These are phyloP conservation scores for Bryum argenteum DNA, from an alignment of 225 moss, liverwort and hornwort genomes.

Conservation along the genomic window DNA sequence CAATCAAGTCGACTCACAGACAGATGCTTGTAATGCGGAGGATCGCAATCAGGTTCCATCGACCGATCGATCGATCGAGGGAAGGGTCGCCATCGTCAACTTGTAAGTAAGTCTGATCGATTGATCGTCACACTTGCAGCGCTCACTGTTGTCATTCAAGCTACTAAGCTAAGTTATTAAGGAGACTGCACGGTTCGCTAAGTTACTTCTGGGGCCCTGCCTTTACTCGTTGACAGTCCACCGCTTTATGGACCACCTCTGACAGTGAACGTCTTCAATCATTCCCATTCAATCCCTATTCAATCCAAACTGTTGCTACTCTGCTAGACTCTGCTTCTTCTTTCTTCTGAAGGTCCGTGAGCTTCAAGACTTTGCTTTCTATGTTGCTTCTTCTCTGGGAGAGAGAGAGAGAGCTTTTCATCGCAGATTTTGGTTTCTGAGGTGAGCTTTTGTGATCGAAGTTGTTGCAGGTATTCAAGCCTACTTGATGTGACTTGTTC, in stretches of 20 bases:
- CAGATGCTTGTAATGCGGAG: too few relatives aligned
- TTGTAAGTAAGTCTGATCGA: background rate
- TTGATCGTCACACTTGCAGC: slow-evolving; percentile 37
- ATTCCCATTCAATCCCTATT: slow-evolving; percentile 19
- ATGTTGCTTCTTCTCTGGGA: background rate
- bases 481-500: too few relatives aligned
- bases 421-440: too few relatives aligned
- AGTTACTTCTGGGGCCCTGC: background rate
- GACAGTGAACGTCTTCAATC: slow-evolving; percentile 10
- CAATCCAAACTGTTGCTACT: slow-evolving; percentile 14
- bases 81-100: too few relatives aligned
- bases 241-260: slow-evolving; percentile 44
- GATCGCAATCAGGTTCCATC: too few relatives aligned
- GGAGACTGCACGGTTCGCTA: slow-evolving; percentile 28
- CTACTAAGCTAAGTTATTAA: background rate
- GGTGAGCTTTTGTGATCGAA: too few relatives aligned
- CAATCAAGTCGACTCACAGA: too few relatives aligned
- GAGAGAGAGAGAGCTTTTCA: too few relatives aligned
- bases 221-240: slow-evolving; percentile 35
- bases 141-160: slow-evolving; percentile 30
- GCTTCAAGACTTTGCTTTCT: background rate
- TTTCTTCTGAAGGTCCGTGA: background rate
- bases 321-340: background rate
- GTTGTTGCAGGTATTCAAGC: too few relatives aligned
- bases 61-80: too few relatives aligned